These are phyloP conservation scores for Fusarium decemcellulare DNA, from an alignment of 2,329 filamentous ascomycete species.

Conservation along the genomic window DNA sequence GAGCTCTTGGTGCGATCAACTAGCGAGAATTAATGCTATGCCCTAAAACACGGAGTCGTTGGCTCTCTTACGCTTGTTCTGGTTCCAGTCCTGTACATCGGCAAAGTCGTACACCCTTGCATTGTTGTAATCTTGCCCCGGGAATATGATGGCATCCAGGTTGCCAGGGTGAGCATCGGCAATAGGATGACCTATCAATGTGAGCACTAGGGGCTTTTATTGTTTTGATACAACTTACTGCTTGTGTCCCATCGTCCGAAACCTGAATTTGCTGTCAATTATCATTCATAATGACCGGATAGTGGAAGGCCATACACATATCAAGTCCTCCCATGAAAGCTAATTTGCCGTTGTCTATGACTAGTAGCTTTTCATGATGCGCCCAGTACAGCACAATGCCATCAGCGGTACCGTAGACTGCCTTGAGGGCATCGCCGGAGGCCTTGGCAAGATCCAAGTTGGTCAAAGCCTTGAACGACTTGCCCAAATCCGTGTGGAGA, in stretches of 20 bases:
- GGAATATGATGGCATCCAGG: conserved; percentile 82
- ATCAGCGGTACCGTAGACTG: conserved; percentile 85
- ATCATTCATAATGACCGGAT: rapidly evolving
- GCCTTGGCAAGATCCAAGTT: conserved; percentile 73
- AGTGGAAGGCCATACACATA: conserved; percentile 67
- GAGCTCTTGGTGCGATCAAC: conserved; percentile 84
- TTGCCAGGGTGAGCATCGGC: conserved; percentile 87
- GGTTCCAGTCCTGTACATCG: conserved; percentile 82
- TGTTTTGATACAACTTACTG: conserved; percentile 57
- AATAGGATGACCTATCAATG: conserved; percentile 75
- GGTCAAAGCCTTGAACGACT: conserved; percentile 66
- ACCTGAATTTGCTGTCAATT: conserved; percentile 56
- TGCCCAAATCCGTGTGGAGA: conserved; percentile 76
- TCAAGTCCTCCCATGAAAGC: conserved; percentile 95
- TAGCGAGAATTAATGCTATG: conserved; percentile 39
- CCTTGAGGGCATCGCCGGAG: conserved; percentile 80
- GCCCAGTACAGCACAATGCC: conserved; percentile 92
- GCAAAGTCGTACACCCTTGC: conserved; percentile 86
- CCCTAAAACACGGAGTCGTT: not conserved
- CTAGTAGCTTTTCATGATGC: conserved; percentile 91
- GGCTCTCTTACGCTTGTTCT: conserved; percentile 76
- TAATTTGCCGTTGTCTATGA: conserved; percentile 79
- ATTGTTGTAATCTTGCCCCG: conserved; percentile 95
- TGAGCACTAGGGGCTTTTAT: conserved; percentile 18
- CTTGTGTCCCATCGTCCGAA: conserved; percentile 93